phyloP scores from a whole-genome alignment of 1,139 yeast species.

The Spathaspora sp. region DNA sequence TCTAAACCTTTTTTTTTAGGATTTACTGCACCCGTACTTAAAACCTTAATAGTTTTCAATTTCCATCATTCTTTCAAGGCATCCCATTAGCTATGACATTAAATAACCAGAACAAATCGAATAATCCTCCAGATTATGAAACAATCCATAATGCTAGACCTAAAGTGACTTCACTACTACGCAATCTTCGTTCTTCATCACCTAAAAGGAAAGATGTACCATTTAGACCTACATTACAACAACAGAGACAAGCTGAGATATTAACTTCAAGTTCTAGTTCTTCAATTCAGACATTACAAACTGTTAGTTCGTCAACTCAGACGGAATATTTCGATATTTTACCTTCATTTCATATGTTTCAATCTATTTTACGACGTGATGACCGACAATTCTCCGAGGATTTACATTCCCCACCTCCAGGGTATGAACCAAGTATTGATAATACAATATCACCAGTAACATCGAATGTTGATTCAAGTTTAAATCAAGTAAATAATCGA shows the following conservation, averaged over 20 bases:
- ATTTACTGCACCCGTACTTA: too few relatives aligned
- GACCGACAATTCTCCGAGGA: constrained; percentile 44
- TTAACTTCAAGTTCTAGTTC: constrained; percentile 18
- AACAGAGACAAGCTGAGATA: constrained; percentile 35
- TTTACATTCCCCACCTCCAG: constrained; percentile 37
- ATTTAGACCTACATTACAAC: constrained; percentile 35
- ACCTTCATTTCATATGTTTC: constrained; percentile 67
- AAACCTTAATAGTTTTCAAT: too few relatives aligned
- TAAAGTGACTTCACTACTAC: background rate
- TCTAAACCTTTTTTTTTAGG: too few relatives aligned
- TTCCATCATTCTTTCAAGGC: background rate
- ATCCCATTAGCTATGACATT: background rate
- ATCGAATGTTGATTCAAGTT: constrained; percentile 8
- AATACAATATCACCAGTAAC: constrained; percentile 23
- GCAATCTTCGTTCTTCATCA: background rate
- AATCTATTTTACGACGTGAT: constrained; percentile 51
- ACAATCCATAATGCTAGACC: background rate
- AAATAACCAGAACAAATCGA: background rate
- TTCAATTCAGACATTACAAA: constrained; percentile 14
- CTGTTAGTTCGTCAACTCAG: constrained; percentile 31
- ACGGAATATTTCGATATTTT: constrained; percentile 53
- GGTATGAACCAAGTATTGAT: constrained; percentile 29
- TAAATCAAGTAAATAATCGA: constrained; percentile 18
- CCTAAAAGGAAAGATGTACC: constrained; percentile 23
- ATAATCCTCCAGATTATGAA: background rate